Base-by-base conservation (phyloP, 1,284 basidiomycete species). In the Coriolopsis trogii region DNA sequence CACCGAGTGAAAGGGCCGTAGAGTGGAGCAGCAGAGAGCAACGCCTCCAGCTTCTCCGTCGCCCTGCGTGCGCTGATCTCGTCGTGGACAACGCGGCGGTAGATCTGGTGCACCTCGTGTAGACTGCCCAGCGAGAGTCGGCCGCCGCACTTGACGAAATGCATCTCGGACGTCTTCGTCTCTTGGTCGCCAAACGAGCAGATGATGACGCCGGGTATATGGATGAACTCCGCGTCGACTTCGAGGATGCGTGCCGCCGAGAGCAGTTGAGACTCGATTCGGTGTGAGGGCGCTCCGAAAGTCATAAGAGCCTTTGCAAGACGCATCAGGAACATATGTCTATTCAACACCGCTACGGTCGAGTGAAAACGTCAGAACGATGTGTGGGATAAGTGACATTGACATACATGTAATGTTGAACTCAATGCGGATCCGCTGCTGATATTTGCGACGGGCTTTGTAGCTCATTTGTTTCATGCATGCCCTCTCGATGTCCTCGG, bases 211-310 rank as follows among this genome's bases (percentile, higher is more conserved):
- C 81, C 83, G 6, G 91, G 91, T 13, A 92, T 76, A 67, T 92
- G 86, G 33, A 89, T 84, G 62, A 91, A 91, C 64, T 89, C 87
- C 29, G 88, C 89, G 64, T 92, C 83, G 38, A 95, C 82, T 63
- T 93, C 89, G 12, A 95, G 80, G 49, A 93, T 91, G 18, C 84
- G 78, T 1, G 91, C 88, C 6, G 90, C 89, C 3, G 92, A 87
- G 3, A 75, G 67, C 8, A 88, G 78, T 63, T 87, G 85, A 0
- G 82, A 79, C 64, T 87, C 85, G 60, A 88, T 80, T 37, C 86
- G 82, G 67, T 88, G 85, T 16, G 84, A 84, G 0, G 86, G 86
- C 16, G 86, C 82, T n/a, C 85, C 85, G 56, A 83, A 87, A 3
- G 73, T 74, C 78, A 88, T 84, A n/a, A 88, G 68, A 15, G 82